These are phyloP conservation scores for Thielaviopsis ethacetica DNA, from an alignment of 2,329 filamentous ascomycete genomes.

Conservation along the genomic window DNA sequence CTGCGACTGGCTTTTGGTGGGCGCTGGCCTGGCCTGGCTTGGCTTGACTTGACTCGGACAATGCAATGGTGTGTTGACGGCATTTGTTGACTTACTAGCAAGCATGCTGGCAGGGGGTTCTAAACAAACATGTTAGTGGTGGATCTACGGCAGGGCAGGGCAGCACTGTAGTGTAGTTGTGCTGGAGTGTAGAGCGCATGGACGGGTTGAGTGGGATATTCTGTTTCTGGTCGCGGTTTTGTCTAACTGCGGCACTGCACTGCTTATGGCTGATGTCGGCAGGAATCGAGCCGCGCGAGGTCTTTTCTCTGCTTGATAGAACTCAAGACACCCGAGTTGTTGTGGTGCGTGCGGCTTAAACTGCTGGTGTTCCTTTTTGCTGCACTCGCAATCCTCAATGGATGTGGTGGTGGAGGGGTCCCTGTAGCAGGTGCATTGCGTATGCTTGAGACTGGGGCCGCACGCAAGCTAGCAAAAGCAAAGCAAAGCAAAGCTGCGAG, in stretches of 20 bases:
- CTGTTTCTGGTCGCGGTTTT: too few species aligned
- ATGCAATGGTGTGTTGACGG: background rate
- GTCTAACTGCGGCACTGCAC: too few species aligned
- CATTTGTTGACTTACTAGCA: conserved; percentile 35
- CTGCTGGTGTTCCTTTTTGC: background rate
- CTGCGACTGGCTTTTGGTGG: background rate
- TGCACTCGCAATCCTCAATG: background rate
- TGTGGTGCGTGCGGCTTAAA: background rate
- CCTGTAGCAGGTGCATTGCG: conserved; percentile 2
- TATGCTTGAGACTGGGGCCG: conserved; percentile 4
- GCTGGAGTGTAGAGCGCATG: too few species aligned
- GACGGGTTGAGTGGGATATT: too few species aligned
- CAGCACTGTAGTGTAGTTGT: too few species aligned
- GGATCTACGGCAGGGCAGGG: background rate
- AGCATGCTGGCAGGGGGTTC: conserved; percentile 52
- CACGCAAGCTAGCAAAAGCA: background rate
- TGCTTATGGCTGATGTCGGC: too few species aligned
- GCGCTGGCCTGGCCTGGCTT: background rate
- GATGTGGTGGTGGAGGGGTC: background rate
- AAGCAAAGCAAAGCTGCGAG: too few species aligned
- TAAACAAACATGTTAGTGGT: conserved; percentile 16
- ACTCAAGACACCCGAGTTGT: too few species aligned
- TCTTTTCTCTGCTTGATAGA: too few species aligned
- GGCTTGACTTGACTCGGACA: too few species aligned
- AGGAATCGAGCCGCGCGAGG: too few species aligned